Evolutionary conservation across 441 rosid species (phyloP), one percentile per base, ranked within the genome.

Genomic region (Erodium texanum): DNA sequence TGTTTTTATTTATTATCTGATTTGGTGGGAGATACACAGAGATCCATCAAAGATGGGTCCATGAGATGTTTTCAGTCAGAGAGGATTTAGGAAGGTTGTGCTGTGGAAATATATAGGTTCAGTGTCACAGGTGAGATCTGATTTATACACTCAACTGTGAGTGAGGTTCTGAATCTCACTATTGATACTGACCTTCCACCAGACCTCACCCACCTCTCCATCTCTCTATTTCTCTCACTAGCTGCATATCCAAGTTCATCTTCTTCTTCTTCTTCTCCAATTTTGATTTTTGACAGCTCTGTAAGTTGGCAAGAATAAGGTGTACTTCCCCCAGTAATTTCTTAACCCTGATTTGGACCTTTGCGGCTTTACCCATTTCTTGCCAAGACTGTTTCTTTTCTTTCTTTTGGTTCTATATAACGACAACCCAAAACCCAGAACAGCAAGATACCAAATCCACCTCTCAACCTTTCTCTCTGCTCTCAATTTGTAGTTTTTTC

Each of bases 271-370:
- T 22, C 62, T 56, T 52, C 12, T 56, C 24, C 62, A 10, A 9
- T 56, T 56, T 56, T 56, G 24, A 20, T 56, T 56, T 20, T 56
- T 56, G 24, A 56, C 24, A 56, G 24, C 62, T 22, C 62, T 19
- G 24, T 22, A 56, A 56, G 24, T 20, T 19, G 24, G 14, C 8
- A 20, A 56, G 23, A 56, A 22, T 56, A 43, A 19, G 62, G 62
- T 56, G 24, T 56, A 20, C 23, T 56, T 56, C 12, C 24, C 62
- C 23, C 6, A 56, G 8, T 19, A 56, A 20, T 56, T 56, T 12
- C 62, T 56, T 20, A 56, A 20, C 24, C 62, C 62, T 56, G 62
- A 56, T 56, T 56, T 56, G 62, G 62, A 56, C 62, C 14, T 56
- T 56, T 43, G 50, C 5, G 50, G 50, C 50, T 43, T 5, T 56